Base-by-base conservation (phyloP, 257 asterid genomes). In the Eucommia ulmoides region DNA sequence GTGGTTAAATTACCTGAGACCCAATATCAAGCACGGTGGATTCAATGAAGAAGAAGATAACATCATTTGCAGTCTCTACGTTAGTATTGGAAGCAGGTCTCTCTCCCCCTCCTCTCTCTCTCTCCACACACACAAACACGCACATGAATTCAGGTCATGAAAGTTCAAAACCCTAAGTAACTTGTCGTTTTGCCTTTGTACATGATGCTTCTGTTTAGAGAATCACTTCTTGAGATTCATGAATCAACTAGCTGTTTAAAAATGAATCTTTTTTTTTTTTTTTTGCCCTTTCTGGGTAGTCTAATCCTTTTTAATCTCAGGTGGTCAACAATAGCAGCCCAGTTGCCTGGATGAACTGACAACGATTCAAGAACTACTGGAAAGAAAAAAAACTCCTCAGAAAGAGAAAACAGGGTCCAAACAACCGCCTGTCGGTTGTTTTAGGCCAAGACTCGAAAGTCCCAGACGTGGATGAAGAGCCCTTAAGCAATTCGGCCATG, bases 31-130 rank as follows among this genome's bases (percentile, higher is more conserved):
- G 58, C 97, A 89, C 56, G 97, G 97, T 33, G 96, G 93, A 42
- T 89, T 89, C 60, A 89, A 91, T 50, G 97, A 89, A 71, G 97
- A 89, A 82, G 97, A 89, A 71, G 97, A 89, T 68, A 82, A 76
- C 51, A 80, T 74, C 74, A 89, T 89, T 46, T 89, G 96, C 72
- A 85, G 81, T 76, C 95, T 89, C 71, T 89, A 89, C 41, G 80
- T 89, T 54, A 89, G 97, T 68, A 89, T 89, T 53, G 97, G 97
- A 63, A 89, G 97, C 97, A 89, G 97, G 97, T 88, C 41, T 45
- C 20, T 18, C 17, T 24, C 25, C 59, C 50, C 52, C 41, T n/a
- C n/a, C n/a, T 58, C 20, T 33, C 50, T 41, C 24, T n/a, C n/a
- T n/a, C n/a, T n/a, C n/a, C n/a, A n/a, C n/a, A n/a, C n/a, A n/a